Conservation (phyloP, 495 filamentous ascomycete genomes). For the Xylaria nigripes region DNA sequence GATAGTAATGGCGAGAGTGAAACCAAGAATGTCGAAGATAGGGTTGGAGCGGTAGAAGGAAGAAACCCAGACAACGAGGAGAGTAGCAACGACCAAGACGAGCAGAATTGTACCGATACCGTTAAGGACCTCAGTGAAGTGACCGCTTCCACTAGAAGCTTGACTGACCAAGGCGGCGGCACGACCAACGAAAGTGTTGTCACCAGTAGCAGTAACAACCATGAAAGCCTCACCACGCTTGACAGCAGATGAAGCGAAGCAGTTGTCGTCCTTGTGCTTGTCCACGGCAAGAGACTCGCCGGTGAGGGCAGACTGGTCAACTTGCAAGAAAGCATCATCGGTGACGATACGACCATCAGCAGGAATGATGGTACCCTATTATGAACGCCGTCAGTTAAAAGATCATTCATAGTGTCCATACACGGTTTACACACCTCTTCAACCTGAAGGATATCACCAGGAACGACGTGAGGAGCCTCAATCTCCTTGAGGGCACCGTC, state of each 20-base stretch:
- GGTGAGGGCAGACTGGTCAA: slow-evolving; percentile 88
- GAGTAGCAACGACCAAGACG: slow-evolving; percentile 69
- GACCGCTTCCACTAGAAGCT: slow-evolving; percentile 62
- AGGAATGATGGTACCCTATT: slow-evolving; percentile 74
- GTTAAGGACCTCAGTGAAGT: slow-evolving; percentile 85
- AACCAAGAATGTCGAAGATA: slow-evolving; percentile 69
- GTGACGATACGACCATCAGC: slow-evolving; percentile 81
- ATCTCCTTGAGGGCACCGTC: slow-evolving; percentile 64
- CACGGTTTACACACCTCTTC: slow-evolving; percentile 48
- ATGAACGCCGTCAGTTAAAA: slow-evolving; percentile 16
- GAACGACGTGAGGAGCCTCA: slow-evolving; percentile 70
- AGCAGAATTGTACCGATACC: slow-evolving; percentile 77
- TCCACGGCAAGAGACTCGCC: slow-evolving; percentile 89
- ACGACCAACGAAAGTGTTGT: slow-evolving; percentile 82
- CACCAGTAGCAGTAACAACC: slow-evolving; percentile 73
- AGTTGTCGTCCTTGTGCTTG: slow-evolving; percentile 69
- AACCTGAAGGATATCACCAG: slow-evolving; percentile 81
- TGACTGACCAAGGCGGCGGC: slow-evolving; percentile 77
- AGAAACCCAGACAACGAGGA: slow-evolving; percentile 75
- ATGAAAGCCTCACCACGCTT: slow-evolving; percentile 83
- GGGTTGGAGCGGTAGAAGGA: slow-evolving; percentile 78
- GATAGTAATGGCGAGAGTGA: slow-evolving; percentile 80
- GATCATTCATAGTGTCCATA: not conserved
- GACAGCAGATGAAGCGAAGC: slow-evolving; percentile 78
- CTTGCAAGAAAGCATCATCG: slow-evolving; percentile 71